Evolutionary conservation across 108 stramenopile genomes (phyloP), one percentile per base, ranked within the genome.

Genomic region (Cyclostephanos invisitatus): DNA sequence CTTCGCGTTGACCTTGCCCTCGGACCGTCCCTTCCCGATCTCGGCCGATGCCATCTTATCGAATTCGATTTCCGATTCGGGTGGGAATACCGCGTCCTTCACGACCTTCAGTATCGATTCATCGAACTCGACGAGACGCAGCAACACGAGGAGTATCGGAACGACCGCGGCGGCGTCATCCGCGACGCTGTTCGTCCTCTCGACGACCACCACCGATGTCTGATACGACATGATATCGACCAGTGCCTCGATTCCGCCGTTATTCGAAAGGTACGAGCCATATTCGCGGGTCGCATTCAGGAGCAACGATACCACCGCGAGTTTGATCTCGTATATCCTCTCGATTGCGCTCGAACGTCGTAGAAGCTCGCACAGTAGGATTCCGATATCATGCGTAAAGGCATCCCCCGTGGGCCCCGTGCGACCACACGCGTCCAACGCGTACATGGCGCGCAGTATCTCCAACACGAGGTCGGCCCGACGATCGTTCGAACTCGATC

Each of bases 91-190:
- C 24, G 77, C 75, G 21, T 67, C 28, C 72, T 85, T 90, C 24
- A 83, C 76, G 9, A 53, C 25, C 62, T 68, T 21, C 36, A 64
- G 68, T 53, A 87, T 60, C 24, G 76, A 44, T 12, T 67, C 11
- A 60, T 87, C 75, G 29, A 56, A 64, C n/a, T 65, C 38, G 7
- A 73, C 60, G 50, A 89, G 74, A 51, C 83, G 84, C 62, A 84
- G 62, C 67, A 91, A 67, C 11, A 83, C 83, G 17, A 84, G 77
- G 25, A 94, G 67, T n/a, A 91, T 85, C 17, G 92, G 92, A 37
- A 87, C 77, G 37, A 91, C 74, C 10, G 82, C 86, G 21, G 85
- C 60, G 46, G 86, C 85, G 73, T 86, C 83, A 35, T 85, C 81
- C 11, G 67, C 58, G 22, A 50, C 48, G 29, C 65, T 74, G 24